Base-by-base conservation (phyloP, 495 filamentous ascomycete species). In the Evernia prunastri region DNA sequence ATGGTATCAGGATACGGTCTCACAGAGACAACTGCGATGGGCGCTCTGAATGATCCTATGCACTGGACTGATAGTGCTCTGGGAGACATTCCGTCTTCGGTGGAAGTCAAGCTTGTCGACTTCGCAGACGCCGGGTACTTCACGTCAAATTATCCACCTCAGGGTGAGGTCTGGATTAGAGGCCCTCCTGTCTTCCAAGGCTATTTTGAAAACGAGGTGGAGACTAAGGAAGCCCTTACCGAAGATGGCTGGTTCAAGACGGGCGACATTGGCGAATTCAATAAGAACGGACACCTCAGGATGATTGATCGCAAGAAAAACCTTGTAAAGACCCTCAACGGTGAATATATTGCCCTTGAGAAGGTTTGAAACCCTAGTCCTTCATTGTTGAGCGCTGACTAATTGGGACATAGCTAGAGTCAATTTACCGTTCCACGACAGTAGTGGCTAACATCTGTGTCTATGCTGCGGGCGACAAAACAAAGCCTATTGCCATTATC, bases 261-360 rank as follows among this genome's bases (percentile, higher is more conserved):
- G 35, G 82, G 82, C 17, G 82, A 84, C 60, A 79, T 85, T 49
- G 81, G 81, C 59, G 78, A 82, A 67, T 80, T 76, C 47, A 75
- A 81, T 63, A 61, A 63, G 27, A 73, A 76, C 27, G 79, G 79
- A 29, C 71, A 81, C 58, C 71, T 84, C 8, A 71, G 71, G 43
- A 79, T 85, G 63, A 80, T 82, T 61, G 82, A 85, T 65, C 80
- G 82, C 43, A 80, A 83, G 72, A 84, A 84, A 74, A 84, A 84
- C 60, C 70, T 84, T 20, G 81, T 76, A 31, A 76, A 76, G 86
- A 98, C 92, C 4, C 80, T 89, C 62, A 91, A 92, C 72, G 94
- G 94, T 71, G 94, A 98, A 79, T 98, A 98, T 76, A 96, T 98
- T 72, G 94, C 94, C 39, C 83, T 98, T 25, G 94, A 98, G 86